phyloP scores from a whole-genome alignment of 192 early-diverging fungal genomes.

The Podila horticola region DNA sequence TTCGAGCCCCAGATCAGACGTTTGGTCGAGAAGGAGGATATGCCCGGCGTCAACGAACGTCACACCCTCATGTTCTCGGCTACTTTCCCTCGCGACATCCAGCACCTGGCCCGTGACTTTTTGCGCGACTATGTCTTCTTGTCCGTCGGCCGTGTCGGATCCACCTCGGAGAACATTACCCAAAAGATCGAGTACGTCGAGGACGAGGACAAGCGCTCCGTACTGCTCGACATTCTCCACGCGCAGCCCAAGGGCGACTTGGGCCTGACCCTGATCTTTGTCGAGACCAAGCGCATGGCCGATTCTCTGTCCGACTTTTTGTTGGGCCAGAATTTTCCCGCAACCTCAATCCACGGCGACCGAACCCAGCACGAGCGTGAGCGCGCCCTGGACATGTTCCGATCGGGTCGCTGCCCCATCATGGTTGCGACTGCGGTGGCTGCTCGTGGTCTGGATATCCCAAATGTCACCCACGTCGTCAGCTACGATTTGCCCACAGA shows the following conservation, averaged over 20 bases:
- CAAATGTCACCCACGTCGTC: conserved; percentile 87
- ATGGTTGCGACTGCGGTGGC: conserved; percentile 98
- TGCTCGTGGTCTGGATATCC: conserved; percentile 92
- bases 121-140: conserved; percentile 84
- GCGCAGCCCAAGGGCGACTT: conserved; percentile 57
- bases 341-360: conserved; percentile 96
- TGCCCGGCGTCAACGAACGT: conserved; percentile 74
- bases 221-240: conserved; percentile 87
- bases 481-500: conserved; percentile 96
- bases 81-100: conserved; percentile 91
- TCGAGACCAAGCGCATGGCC: conserved; percentile 95
- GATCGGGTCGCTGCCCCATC: conserved; percentile 79
- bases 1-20: conserved; percentile 92
- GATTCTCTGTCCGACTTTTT: conserved; percentile 89
- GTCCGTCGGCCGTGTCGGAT: conserved; percentile 92
- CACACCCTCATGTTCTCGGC: conserved; percentile 96
- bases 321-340: conserved; percentile 77
- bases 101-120: conserved; percentile 85
- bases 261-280: conserved; percentile 93
- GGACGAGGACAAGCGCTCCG: conserved; percentile 91
- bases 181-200: conserved; percentile 94
- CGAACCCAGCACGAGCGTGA: conserved; percentile 96
- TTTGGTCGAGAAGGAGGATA: conserved; percentile 82
- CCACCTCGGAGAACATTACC: conserved; percentile 96
- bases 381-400: conserved; percentile 87